Base-by-base conservation (phyloP, 2,329 filamentous ascomycete genomes). In the Trichophyton equinum region DNA sequence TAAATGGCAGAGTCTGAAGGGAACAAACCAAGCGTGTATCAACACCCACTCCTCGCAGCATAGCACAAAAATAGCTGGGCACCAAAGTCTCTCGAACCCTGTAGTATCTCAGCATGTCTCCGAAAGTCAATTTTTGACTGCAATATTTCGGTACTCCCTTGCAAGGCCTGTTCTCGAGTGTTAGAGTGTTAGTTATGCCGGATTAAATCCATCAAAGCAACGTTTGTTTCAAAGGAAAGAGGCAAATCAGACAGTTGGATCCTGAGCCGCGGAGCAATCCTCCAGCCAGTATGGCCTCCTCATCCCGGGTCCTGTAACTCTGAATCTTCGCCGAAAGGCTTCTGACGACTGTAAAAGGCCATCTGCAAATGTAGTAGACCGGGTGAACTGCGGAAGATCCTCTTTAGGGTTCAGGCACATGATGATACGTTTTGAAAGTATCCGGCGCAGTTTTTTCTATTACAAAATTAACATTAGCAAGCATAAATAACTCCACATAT, bases 21-120 rank as follows among this genome's bases (percentile, higher is more conserved):
- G 94, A 99, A 72, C 91, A 96, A 0, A 97, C 88, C 3, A 99
- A 79, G 11, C 94, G 82, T 4, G 89, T 81, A 64, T 90, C 84
- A 5, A 97, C 84, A 2, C 89, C 91, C n/a, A 82, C 84, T n/a
- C 85, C 83, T 18, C 94, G 85, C 3, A 99, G 79, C 36, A 97
- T 74, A 2, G 91, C 88, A 71, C 94, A 97, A 68, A 68, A 95
- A 96, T 0, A 99, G 73, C 71, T 97, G 91, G 1, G 90, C 88
- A 0, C 91, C 94, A 8, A 95, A 80, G 71, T 99, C 94, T 65
- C 91, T 84, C 7, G 92, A 97, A 0, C 92, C 95, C 65, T 85
- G 78, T 18, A 95, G 73, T 4, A 76, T 82, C 62, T 77, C 80
- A 0, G 91, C 89, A 33, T 88, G 85, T 42, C 79, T 78, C 3